Conservation (phyloP, 306 rosid genomes). For the Herpetospermum pedunculosum region DNA sequence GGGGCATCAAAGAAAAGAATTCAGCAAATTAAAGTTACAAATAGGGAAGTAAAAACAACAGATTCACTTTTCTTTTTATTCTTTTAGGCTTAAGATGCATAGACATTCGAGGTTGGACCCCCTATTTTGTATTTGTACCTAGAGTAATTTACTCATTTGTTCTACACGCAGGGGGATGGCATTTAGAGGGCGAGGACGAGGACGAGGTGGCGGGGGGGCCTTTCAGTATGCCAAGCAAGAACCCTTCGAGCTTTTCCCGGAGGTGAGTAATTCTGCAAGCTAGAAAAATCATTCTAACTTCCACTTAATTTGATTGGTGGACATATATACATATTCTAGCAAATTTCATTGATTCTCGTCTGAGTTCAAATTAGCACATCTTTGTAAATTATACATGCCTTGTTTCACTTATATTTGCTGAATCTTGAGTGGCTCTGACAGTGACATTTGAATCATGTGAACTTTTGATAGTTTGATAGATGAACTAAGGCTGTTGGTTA, state of each 20-base stretch:
- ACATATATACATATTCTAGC: not conserved
- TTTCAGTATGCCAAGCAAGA: constrained; percentile 14
- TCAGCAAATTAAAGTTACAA: not conserved
- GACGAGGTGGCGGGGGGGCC: constrained; percentile 9
- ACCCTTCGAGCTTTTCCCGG: constrained; percentile 10
- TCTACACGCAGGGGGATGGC: constrained; percentile 10
- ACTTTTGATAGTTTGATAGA: not conserved
- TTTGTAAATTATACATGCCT: not conserved
- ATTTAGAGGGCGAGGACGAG: constrained; percentile 14
- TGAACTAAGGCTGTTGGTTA: not conserved
- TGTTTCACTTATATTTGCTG: not conserved
- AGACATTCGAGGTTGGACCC: not conserved
- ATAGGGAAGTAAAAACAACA: not conserved
- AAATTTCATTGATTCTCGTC: not conserved
- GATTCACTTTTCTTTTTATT: not conserved
- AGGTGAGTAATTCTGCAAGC: constrained; percentile 6
- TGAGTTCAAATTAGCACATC: not conserved
- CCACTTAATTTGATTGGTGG: not conserved
- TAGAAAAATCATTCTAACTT: not conserved
- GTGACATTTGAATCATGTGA: not conserved
- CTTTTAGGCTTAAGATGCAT: no score
- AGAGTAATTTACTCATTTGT: not conserved
- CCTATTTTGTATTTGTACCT: not conserved
- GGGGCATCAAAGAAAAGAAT: not conserved
- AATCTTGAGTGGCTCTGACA: not conserved